Percentiles rank a stretch among this genome's conserved stretches.
Conservation (phyloP, 2,329 filamentous ascomycete genomes). For the Claviceps arundinis region DNA sequence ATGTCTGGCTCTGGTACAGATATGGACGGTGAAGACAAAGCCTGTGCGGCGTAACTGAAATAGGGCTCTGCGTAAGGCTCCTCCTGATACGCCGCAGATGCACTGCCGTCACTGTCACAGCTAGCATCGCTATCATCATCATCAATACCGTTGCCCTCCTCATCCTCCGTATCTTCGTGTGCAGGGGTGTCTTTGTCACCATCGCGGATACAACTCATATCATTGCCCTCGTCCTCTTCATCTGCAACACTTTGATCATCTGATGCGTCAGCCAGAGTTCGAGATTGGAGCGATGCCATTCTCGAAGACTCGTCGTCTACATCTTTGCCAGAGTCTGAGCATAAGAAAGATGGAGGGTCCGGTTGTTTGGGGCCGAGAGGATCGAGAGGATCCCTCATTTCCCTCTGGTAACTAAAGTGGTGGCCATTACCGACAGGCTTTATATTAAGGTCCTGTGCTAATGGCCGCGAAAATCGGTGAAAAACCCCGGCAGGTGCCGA, state of each 20-base stretch:
- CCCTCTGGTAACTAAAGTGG: conserved; percentile 27
- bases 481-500: conserved; percentile 20
- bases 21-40: background rate
- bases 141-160: background rate
- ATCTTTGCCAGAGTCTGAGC: conserved; percentile 12
- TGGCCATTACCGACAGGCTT: conserved; percentile 28
- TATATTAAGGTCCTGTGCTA: conserved; percentile 26
- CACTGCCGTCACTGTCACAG: background rate
- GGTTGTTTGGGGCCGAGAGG: conserved; percentile 20
- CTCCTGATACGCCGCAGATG: background rate
- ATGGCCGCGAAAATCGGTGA: conserved; percentile 17
- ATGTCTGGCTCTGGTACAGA: background rate
- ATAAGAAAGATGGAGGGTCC: conserved; percentile 23
- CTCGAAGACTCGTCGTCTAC: conserved; percentile 8
- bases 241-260: background rate
- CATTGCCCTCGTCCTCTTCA: background rate
- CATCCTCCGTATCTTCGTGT: background rate
- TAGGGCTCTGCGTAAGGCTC: background rate
- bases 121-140: background rate
- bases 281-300: background rate
- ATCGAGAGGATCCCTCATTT: conserved; percentile 17
- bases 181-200: background rate
- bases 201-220: background rate
- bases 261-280: background rate
- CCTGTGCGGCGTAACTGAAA: background rate